Percentiles rank a stretch among this genome's conserved stretches.
These are phyloP conservation scores for Podaxis sp. DNA, from an alignment of 768 basidiomycete species.

Conservation along the genomic window DNA sequence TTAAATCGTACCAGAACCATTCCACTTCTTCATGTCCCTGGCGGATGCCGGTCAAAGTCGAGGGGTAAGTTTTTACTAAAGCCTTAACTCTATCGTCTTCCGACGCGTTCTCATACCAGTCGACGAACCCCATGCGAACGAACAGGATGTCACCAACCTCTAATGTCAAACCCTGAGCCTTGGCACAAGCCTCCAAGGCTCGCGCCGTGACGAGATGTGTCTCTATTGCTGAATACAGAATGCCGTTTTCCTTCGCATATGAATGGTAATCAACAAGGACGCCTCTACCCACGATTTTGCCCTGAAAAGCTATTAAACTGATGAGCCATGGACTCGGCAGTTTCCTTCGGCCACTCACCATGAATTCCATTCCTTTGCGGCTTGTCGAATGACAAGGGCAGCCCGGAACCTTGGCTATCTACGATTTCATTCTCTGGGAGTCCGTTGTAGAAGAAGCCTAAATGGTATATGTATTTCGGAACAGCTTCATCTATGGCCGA, in stretches of 20 bases:
- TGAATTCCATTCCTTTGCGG: constrained; percentile 25
- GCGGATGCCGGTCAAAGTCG: constrained; percentile 17
- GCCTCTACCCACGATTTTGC: constrained; percentile 26
- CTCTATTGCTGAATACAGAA: constrained; percentile 16
- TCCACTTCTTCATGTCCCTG: constrained; percentile 22
- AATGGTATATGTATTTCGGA: background rate
- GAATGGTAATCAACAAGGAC: constrained; percentile 24
- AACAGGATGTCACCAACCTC: constrained; percentile 25
- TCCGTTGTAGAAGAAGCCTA: constrained; percentile 24
- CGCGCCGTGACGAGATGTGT: constrained; percentile 20
- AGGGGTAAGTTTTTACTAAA: background rate
- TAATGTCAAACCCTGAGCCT: constrained; percentile 19
- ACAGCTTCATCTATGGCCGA: background rate
- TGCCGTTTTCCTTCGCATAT: constrained; percentile 18
- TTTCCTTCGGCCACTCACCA: constrained; percentile 9
- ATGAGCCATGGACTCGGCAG: background rate
- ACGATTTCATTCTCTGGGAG: constrained; percentile 20
- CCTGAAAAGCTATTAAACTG: constrained; percentile 19
- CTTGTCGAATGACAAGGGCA: constrained; percentile 16
- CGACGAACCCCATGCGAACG: constrained; percentile 23
- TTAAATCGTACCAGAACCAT: constrained; percentile 22
- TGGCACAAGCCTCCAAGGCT: constrained; percentile 20
- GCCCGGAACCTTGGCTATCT: constrained; percentile 15
- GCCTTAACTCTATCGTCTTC: constrained; percentile 15
- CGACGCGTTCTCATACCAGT: constrained; percentile 22